These are phyloP conservation scores for Spongiforma sp. DNA, from an alignment of 1,284 basidiomycete genomes.

Conservation along the genomic window DNA sequence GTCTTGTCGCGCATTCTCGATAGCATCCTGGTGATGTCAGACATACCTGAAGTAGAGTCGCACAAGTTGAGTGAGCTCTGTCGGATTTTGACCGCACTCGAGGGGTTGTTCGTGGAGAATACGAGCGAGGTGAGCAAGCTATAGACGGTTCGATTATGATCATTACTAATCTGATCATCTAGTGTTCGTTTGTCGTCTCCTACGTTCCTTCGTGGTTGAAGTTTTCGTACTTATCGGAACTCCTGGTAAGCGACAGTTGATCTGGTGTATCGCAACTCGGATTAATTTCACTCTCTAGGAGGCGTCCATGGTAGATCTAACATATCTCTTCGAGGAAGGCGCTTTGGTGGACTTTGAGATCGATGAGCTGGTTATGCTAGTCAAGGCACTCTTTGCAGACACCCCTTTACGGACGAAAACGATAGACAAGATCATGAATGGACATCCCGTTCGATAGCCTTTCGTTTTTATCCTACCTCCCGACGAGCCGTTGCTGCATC, in stretches of 20 bases:
- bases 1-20: constrained; percentile 73
- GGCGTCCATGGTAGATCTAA: constrained; percentile 93
- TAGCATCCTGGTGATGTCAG: constrained; percentile 80
- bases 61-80: constrained; percentile 84
- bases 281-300: constrained; percentile 55
- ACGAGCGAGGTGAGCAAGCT: constrained; percentile 53
- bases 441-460: constrained; percentile 50
- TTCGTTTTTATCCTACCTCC: background rate
- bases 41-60: constrained; percentile 93
- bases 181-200: constrained; percentile 74
- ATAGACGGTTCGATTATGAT: background rate
- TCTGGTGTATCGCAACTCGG: background rate
- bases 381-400: constrained; percentile 91
- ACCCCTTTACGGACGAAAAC: constrained; percentile 81
- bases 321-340: constrained; percentile 91
- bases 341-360: constrained; percentile 91
- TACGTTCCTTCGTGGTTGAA: constrained; percentile 95
- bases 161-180: constrained; percentile 12
- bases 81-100: constrained; percentile 78
- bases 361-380: constrained; percentile 82
- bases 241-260: constrained; percentile 65
- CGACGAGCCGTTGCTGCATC: constrained; percentile 6
- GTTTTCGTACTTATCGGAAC: constrained; percentile 90
- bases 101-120: constrained; percentile 79
- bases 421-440: constrained; percentile 72